Base-by-base conservation (phyloP, 805 yeast genomes). In the Zygosaccharomyces kombuchaensis region DNA sequence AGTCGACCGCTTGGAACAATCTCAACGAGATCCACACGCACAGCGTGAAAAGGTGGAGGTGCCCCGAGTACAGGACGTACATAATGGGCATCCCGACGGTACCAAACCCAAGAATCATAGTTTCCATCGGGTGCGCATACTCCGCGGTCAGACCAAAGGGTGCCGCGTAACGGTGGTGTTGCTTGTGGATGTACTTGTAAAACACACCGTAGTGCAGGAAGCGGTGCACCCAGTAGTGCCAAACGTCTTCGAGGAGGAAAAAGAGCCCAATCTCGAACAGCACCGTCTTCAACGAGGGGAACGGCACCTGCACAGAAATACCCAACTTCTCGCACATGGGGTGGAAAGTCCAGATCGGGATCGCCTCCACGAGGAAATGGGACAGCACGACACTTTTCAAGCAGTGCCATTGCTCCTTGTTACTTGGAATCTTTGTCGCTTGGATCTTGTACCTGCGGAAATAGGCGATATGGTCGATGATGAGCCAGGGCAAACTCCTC, bases 121-220 rank as follows among this genome's bases (percentile, higher is more conserved):
- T 95, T 69, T 89, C 97, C 26, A 84, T 72, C 9, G 97, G 96
- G 63, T 89, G 96, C n/a, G 96, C 96, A 65, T 89, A 89, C 72
- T 89, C 97, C 34, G 96, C 96, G 48, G 96, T 82, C 48, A 89
- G 71, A 16, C 97, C 97, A 62, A 89, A 89, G 16, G 97, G 97
- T 31, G 96, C 96, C 14, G 96, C 95, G 64, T 88, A 89, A 65
- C 87, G 82, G 70, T 89, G 97, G 69, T 89, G 97, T 73, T 87
- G 95, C 71, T 89, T 89, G 74, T 89, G 97, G 55, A 89, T 85
- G 65, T 81, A 77, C 70, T 84, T 87, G 77, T 89, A 89, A 63
- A 90, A 84, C 45, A 79, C 74, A 37, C 91, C 93, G 62, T 79
- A 77, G 67, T 89, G 97, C 63, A 89, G 79, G 13, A 81, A 76